Percentiles rank a stretch among this genome's conserved stretches.
Conservation (phyloP, 2,329 filamentous ascomycete genomes). For the Pseudopyrenochaeta lycopersici region DNA sequence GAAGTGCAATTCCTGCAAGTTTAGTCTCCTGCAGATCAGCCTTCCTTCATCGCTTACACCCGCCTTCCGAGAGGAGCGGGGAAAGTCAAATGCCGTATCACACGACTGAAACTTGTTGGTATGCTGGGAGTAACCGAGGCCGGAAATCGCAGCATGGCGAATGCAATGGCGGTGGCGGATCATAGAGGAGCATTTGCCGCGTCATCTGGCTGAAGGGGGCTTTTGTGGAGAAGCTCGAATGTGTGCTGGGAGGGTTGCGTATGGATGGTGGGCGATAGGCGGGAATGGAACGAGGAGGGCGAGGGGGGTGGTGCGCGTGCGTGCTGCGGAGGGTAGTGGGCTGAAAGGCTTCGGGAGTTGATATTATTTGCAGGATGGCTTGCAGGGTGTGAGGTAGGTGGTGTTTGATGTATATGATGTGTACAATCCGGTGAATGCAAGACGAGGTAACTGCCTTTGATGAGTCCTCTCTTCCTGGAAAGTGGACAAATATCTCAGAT, state of each 20-base stretch:
- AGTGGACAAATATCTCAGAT: too few species aligned
- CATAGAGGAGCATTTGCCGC: background rate
- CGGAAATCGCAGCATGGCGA: constrained; percentile 3
- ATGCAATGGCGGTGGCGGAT: background rate
- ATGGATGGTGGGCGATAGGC: background rate
- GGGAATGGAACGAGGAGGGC: background rate
- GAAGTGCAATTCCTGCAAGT: too few species aligned
- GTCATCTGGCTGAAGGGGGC: background rate
- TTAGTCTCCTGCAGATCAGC: constrained; percentile 15
- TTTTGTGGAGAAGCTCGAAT: background rate
- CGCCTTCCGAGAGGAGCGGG: background rate
- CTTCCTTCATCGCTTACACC: constrained; percentile 7
- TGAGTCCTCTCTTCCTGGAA: too few species aligned
- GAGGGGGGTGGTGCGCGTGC: constrained; percentile 2
- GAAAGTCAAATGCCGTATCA: constrained; percentile 13
- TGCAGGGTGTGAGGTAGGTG: background rate
- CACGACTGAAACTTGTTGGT: constrained; percentile 26
- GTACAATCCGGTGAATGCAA: background rate
- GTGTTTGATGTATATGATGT: background rate
- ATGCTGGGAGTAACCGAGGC: constrained; percentile 3
- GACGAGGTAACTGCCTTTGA: background rate
- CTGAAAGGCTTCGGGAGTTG: background rate
- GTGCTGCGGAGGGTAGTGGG: background rate
- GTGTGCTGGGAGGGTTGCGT: background rate
- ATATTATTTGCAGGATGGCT: constrained; percentile 2